phyloP scores from a whole-genome alignment of 129 eudicot species.

The Saposhnikovia divaricata region DNA sequence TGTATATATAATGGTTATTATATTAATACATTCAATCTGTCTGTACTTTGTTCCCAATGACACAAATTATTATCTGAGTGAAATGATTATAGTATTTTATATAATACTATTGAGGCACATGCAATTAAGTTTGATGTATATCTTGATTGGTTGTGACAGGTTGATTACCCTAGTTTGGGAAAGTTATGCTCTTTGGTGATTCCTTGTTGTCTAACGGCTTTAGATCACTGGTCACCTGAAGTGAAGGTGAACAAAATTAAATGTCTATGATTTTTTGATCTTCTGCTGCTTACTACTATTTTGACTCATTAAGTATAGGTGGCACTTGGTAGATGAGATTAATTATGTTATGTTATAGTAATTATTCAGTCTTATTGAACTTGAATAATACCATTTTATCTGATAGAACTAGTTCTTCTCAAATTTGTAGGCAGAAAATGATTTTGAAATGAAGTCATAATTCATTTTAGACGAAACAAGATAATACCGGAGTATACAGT shows the following conservation, averaged over 20 bases:
- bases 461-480: not conserved
- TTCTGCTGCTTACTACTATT: not conserved
- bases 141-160: slow-evolving; percentile 31
- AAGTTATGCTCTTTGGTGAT: slow-evolving; percentile 61
- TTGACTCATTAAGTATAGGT: not conserved
- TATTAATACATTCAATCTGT: not conserved
- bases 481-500: not conserved
- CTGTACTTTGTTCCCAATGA: not conserved
- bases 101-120: too few relatives aligned
- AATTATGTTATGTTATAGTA: not conserved
- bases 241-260: slow-evolving; percentile 54
- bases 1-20: not conserved
- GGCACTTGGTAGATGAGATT: not conserved
- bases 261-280: not conserved
- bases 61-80: not conserved
- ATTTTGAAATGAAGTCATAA: not conserved
- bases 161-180: slow-evolving; percentile 59
- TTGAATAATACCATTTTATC: not conserved
- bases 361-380: not conserved
- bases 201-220: slow-evolving; percentile 82
- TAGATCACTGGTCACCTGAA: slow-evolving; percentile 95
- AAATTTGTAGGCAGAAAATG: not conserved
- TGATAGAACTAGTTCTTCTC: not conserved
- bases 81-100: not conserved
- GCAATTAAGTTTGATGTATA: not conserved